phyloP scores from a whole-genome alignment of 1,139 yeast species.

The Diutina siamensis region DNA sequence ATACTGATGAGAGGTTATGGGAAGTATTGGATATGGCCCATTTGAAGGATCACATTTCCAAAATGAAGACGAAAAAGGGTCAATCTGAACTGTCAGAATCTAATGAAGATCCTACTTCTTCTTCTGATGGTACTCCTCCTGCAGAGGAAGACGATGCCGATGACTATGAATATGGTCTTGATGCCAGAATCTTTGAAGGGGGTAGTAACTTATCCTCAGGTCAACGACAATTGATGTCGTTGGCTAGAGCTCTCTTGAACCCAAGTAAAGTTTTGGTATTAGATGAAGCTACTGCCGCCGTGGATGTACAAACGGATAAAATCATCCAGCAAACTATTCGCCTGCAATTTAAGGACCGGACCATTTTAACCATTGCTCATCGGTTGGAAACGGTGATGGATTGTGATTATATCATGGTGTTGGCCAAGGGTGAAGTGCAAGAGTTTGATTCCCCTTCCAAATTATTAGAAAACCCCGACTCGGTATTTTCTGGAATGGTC shows the following conservation, averaged over 20 bases:
- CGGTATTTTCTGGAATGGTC: conserved; percentile 29
- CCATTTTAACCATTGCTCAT: conserved; percentile 75
- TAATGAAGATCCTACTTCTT: not conserved
- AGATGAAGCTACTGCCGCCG: conserved; percentile 84
- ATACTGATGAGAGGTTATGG: conserved; percentile 45
- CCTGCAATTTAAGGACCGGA: conserved; percentile 46
- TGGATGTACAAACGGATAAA: conserved; percentile 69
- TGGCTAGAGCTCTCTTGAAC: conserved; percentile 57
- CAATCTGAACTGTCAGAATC: not conserved
- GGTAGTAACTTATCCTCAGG: conserved; percentile 71
- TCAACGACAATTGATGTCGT: conserved; percentile 64
- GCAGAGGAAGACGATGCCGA: not conserved
- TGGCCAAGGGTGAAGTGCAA: conserved; percentile 54
- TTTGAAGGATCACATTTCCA: conserved; percentile 28
- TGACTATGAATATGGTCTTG: conserved; percentile 14
- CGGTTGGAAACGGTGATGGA: conserved; percentile 75
- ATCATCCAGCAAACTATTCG: conserved; percentile 68
- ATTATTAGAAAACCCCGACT: conserved; percentile 29
- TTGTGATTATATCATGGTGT: conserved; percentile 58
- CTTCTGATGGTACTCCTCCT: not conserved
- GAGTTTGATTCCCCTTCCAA: conserved; percentile 59
- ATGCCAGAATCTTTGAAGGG: conserved; percentile 45
- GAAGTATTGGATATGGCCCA: conserved; percentile 41
- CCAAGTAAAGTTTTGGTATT: conserved; percentile 53
- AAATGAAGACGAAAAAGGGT: conserved; percentile 19